These are phyloP conservation scores for Carpinus fangiana DNA, from an alignment of 306 rosid species.

Conservation along the genomic window DNA sequence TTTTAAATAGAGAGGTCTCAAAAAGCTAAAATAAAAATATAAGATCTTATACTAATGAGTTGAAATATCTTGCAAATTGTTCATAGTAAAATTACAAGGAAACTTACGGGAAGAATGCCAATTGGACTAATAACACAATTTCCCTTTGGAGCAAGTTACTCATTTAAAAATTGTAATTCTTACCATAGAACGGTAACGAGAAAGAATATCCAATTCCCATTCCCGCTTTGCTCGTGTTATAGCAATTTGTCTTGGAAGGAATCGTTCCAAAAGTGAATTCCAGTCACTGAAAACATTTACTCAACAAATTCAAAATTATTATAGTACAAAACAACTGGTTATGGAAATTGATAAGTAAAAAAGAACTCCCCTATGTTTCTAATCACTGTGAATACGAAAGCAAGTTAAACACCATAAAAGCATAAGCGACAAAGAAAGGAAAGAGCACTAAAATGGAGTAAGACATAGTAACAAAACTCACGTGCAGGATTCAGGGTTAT, in stretches of 20 bases:
- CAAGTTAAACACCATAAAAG: constrained; percentile 10
- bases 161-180: constrained; percentile 18
- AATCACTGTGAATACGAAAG: constrained; percentile 6
- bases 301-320: constrained; percentile 19
- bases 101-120: not conserved
- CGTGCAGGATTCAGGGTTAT: constrained; percentile 81
- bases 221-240: constrained; percentile 85
- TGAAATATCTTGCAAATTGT: not conserved
- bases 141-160: constrained; percentile 2
- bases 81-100: not conserved
- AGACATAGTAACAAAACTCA: constrained; percentile 39
- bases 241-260: constrained; percentile 88
- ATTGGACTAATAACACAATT: not conserved
- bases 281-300: constrained; percentile 65
- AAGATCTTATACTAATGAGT: not conserved
- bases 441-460: constrained; percentile 15
- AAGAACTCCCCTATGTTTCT: not conserved
- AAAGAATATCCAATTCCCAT: constrained; percentile 93
- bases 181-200: constrained; percentile 82
- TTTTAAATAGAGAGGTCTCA: not conserved
- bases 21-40: not conserved
- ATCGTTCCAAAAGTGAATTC: constrained; percentile 83
- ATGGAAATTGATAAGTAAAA: not conserved
- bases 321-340: not conserved
- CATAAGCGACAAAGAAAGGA: not conserved